A percentile compares a stretch with the other conserved stretches of the same genome.
Conservation (phyloP, 306 rosid genomes). For the Cucurbita pepo region DNA sequence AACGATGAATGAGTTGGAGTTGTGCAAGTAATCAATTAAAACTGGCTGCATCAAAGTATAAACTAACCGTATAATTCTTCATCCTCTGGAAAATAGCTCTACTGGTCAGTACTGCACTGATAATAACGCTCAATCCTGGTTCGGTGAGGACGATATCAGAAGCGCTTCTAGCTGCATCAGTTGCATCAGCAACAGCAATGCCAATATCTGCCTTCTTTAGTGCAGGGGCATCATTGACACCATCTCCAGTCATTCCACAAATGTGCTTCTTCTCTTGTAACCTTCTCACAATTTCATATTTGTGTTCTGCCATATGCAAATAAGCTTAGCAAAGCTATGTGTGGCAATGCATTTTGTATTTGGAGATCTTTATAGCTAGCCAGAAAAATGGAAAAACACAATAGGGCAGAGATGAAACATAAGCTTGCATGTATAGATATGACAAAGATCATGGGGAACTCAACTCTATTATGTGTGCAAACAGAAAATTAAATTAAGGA, state of each 20-base stretch:
- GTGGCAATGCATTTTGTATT: background rate
- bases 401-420: background rate
- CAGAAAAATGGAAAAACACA: background rate
- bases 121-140: conserved; percentile 93
- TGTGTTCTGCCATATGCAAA: conserved; percentile 55
- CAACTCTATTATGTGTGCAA: background rate
- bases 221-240: conserved; percentile 98
- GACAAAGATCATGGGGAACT: background rate
- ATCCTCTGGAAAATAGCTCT: conserved; percentile 98
- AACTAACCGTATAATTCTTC: conserved; percentile 92
- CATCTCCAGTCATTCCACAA: conserved; percentile 99
- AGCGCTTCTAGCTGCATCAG: conserved; percentile 97
- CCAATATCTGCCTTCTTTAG: conserved; percentile 94
- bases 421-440: background rate
- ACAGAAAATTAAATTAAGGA: background rate
- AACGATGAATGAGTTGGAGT: background rate
- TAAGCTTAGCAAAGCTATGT: background rate
- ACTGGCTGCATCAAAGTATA: background rate
- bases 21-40: background rate
- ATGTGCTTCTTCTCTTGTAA: conserved; percentile 91
- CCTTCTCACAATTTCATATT: conserved; percentile 91
- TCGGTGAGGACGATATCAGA: conserved; percentile 97
- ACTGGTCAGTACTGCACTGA: conserved; percentile 95
- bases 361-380: background rate
- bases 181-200: conserved; percentile 97